These are phyloP conservation scores for Oidium heveae DNA, from an alignment of 2,329 filamentous ascomycete genomes.

Conservation along the genomic window DNA sequence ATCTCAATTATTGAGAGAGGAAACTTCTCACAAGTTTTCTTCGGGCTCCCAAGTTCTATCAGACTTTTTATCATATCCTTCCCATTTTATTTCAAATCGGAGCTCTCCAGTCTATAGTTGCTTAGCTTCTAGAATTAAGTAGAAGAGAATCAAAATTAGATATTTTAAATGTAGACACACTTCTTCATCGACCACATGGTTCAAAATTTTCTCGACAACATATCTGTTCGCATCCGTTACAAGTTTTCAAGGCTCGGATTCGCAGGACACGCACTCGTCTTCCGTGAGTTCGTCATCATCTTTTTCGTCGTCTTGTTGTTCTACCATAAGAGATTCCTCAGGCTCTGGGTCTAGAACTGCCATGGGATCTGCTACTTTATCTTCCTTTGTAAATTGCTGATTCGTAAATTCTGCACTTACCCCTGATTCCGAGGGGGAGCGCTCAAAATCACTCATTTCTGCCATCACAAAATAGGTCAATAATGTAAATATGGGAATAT, in stretches of 20 bases:
- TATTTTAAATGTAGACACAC: constrained; percentile 15
- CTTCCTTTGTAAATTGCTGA: not conserved
- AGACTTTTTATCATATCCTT: constrained; percentile 42
- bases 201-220: constrained; percentile 48
- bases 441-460: constrained; percentile 12
- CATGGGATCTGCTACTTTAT: constrained; percentile 2
- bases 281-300: constrained; percentile 20
- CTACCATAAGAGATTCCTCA: constrained; percentile 5
- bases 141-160: not conserved
- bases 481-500: not conserved
- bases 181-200: constrained; percentile 33
- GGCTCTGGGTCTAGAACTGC: constrained; percentile 8
- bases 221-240: constrained; percentile 23
- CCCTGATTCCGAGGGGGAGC: constrained; percentile 16
- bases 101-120: constrained; percentile 17
- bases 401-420: not conserved
- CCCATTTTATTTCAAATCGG: constrained; percentile 55
- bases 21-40: constrained; percentile 32
- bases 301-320: constrained; percentile 12
- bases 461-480: constrained; percentile 5
- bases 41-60: constrained; percentile 64
- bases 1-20: not conserved
- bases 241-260: not conserved
- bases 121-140: constrained; percentile 2
- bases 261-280: constrained; percentile 17